Evolutionary conservation across 176 grass and related monocot species (phyloP), one percentile per base, ranked within the genome.

Genomic region (Canna indica): DNA sequence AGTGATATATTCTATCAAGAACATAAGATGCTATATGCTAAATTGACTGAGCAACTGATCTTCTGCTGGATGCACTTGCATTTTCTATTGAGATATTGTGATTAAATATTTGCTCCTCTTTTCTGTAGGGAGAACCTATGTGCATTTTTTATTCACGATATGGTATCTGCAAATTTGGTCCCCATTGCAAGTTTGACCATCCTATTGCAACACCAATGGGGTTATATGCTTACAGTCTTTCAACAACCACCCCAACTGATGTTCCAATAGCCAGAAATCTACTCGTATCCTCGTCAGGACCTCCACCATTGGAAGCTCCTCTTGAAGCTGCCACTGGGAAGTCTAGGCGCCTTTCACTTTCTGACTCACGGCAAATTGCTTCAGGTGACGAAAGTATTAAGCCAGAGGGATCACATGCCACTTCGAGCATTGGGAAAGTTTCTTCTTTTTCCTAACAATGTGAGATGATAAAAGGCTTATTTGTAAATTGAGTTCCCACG

Each of bases 91-190:
- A 54, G 34, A n/a, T 5, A 45, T 81, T 63, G 32, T 75, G 61
- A 36, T 47, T 14, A 34, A 52, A 16, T 42, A 65, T 64, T 47
- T 3, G 52, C 59, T 58, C 45, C 29, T 57, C 0, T 53, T 64
- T 29, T 68, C 81, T 72, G 53, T 84, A 99, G 95, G 95, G 95
- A 39, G 95, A 99, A 84, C 79, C 78, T 24, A 41, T 90, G 14
- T 99, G 95, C 84, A 90, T 90, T 78, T 99, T 99, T 70, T 94
- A 94, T 67, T 94, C 89, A n/a, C 84, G 87, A 52, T 99, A 99
- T 24, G 95, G 95, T 76, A 99, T 99, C 58, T 99, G 95, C 82
- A 99, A 99, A 66, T 99, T 99, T 2, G 95, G 95, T 1, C 75
- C 79, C 57, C 93, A 99, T 69, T 99, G 95, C 81, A 99, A 94